phyloP scores from a whole-genome alignment of 2,329 filamentous ascomycete genomes.

The Chaetomiaceae sp. region DNA sequence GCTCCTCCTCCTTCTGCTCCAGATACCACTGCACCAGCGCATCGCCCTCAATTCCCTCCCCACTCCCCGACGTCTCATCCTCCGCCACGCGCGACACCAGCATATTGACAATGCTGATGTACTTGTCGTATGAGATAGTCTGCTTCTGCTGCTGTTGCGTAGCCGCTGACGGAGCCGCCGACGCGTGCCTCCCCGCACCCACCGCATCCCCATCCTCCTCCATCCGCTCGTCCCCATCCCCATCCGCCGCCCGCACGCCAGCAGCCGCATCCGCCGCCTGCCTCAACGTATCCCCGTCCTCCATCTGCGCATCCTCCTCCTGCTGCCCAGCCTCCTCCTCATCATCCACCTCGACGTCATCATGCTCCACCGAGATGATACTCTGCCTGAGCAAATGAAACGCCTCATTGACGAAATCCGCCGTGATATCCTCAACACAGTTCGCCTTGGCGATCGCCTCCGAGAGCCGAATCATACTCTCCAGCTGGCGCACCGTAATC shows the following conservation, averaged over 20 bases:
- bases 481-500: slow-evolving; percentile 93
- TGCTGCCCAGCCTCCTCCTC: slow-evolving; percentile 63
- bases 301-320: slow-evolving; percentile 28
- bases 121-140: slow-evolving; percentile 94
- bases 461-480: slow-evolving; percentile 89
- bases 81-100: slow-evolving; percentile 79
- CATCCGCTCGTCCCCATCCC: slow-evolving; percentile 40
- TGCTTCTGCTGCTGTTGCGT: slow-evolving; percentile 51
- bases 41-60: slow-evolving; percentile 81
- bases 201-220: slow-evolving; percentile 33
- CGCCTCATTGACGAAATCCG: slow-evolving; percentile 84
- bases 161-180: slow-evolving; percentile 6
- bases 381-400: slow-evolving; percentile 87
- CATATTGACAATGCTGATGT: slow-evolving; percentile 82
- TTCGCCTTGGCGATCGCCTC: slow-evolving; percentile 99
- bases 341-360: slow-evolving; percentile 91
- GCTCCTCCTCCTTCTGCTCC: slow-evolving; percentile 80
- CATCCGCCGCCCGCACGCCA: slow-evolving; percentile 45
- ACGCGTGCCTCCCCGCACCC: slow-evolving; percentile 36
- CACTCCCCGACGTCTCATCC: slow-evolving; percentile 65
- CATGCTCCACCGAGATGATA: slow-evolving; percentile 97
- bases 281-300: slow-evolving; percentile 45
- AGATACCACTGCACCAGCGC: slow-evolving; percentile 84
- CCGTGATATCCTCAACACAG: slow-evolving; percentile 84
- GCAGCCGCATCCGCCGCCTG: slow-evolving; percentile 48